These are phyloP conservation scores for Penicillium paradoxum DNA, from an alignment of 495 filamentous ascomycete species.

Conservation along the genomic window DNA sequence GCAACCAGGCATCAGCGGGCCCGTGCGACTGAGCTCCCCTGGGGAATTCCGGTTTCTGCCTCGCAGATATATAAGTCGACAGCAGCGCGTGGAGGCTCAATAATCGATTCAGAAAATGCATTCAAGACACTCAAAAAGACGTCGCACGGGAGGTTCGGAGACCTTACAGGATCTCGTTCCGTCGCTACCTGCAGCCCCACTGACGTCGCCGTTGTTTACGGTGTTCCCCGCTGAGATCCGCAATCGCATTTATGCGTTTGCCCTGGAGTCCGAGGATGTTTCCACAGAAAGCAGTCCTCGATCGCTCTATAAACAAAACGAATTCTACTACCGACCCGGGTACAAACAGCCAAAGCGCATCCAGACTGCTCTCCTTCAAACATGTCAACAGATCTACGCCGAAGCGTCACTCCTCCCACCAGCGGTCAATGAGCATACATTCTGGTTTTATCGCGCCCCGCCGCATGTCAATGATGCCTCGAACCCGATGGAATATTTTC, in stretches of 20 bases:
- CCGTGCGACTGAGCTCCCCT: too few relatives aligned
- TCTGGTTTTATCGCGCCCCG: conserved; percentile 15
- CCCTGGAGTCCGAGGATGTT: conserved; percentile 10
- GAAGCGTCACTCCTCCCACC: conserved; percentile 18
- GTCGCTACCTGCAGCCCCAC: conserved; percentile 2
- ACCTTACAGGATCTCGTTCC: conserved; percentile 3
- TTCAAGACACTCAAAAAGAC: neutral
- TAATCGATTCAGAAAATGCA: neutral
- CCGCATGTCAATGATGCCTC: conserved; percentile 13
- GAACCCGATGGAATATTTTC: conserved; percentile 6
- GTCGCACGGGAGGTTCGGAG: neutral
- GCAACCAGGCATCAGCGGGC: too few relatives aligned
- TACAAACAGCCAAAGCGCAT: conserved; percentile 17
- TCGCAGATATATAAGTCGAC: too few relatives aligned
- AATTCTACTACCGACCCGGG: conserved; percentile 16
- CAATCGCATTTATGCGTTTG: conserved; percentile 10
- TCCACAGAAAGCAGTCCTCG: neutral
- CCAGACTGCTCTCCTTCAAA: conserved; percentile 15
- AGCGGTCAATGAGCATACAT: conserved; percentile 16
- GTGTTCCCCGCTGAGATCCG: conserved; percentile 12
- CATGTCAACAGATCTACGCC: conserved; percentile 16
- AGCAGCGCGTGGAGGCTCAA: too few relatives aligned
- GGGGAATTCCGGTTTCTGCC: too few relatives aligned
- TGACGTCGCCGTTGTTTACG: conserved; percentile 7
- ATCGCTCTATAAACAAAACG: conserved; percentile 7